A percentile compares a stretch with the other conserved stretches of the same genome.
Evolutionary conservation across 192 early-diverging fungal genomes (phyloP).

Genomic region (Thoreauomyces humboldtii): DNA sequence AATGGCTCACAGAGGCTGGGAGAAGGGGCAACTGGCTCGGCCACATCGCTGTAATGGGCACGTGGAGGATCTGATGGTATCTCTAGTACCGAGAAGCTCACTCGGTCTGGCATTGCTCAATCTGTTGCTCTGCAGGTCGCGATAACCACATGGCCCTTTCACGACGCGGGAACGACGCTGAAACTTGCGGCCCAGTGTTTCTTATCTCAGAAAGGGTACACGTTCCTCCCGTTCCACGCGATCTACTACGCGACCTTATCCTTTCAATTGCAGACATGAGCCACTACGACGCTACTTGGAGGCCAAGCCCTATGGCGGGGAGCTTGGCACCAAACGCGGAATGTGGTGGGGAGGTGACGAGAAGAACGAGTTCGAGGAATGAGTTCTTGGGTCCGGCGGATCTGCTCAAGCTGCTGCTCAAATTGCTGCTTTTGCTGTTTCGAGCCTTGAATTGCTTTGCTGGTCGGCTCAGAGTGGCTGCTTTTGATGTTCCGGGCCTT

Average conservation of each 20-base stretch:
- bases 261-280: slow-evolving; percentile 2
- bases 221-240: too few species aligned
- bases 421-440: too few species aligned
- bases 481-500: too few species aligned
- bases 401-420: too few species aligned
- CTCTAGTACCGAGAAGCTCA: too few species aligned
- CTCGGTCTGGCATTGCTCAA: too few species aligned
- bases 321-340: slow-evolving; percentile 5
- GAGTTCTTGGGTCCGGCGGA: too few species aligned
- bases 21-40: background rate
- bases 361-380: too few species aligned
- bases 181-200: background rate
- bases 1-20: slow-evolving; percentile 1
- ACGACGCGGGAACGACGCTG: slow-evolving; percentile 1
- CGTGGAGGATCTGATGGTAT: slow-evolving; percentile 1
- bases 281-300: background rate
- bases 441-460: too few species aligned
- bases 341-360: slow-evolving; percentile 15
- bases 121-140: too few species aligned
- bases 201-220: background rate
- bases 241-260: too few species aligned
- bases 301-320: background rate
- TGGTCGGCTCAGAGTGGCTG: too few species aligned
- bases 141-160: background rate
- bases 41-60: slow-evolving; percentile 12